phyloP scores from a whole-genome alignment of 163 green algal genomes.

The Chlorella variabilis region DNA sequence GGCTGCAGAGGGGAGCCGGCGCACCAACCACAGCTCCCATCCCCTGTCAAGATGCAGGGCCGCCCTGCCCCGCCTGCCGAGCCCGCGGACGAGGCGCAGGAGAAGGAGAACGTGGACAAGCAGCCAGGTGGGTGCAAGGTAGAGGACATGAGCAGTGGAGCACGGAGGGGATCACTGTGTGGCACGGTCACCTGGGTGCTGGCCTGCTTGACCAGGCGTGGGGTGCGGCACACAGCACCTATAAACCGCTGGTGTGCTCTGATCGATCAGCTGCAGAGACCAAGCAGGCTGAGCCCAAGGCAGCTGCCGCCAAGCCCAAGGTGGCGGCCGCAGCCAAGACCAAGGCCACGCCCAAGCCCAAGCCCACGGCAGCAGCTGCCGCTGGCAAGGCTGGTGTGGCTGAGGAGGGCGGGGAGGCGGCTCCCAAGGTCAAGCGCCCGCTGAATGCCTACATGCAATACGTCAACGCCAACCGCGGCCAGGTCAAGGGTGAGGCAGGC shows the following conservation, averaged over 20 bases:
- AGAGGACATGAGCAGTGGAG: no score
- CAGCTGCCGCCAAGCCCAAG: not conserved
- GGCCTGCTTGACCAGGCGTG: no score
- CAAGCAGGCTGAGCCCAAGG: not conserved
- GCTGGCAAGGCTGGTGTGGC: not conserved
- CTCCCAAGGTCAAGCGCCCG: conserved; percentile 16
- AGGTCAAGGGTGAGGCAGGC: conserved; percentile 36
- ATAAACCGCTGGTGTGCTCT: no score
- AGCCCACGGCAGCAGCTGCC: not conserved
- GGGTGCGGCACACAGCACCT: no score
- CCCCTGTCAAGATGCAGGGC: no score
- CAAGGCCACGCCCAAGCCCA: not conserved
- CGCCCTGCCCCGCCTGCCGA: not conserved
- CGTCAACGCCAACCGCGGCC: conserved; percentile 18
- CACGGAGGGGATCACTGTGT: no score
- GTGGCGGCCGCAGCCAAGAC: not conserved
- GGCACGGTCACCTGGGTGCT: not conserved
- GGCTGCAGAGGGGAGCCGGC: no score
- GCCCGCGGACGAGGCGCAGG: not conserved
- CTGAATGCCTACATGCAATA: conserved; percentile 56
- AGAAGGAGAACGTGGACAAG: conserved; percentile 1
- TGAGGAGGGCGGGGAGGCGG: not conserved
- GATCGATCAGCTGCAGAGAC: not conserved
- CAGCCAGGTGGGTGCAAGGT: no score
- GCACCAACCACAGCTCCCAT: no score